Percentiles rank a stretch among this genome's conserved stretches.
Conservation (phyloP, 2,329 filamentous ascomycete species). For the Mollisia scopiformis region DNA sequence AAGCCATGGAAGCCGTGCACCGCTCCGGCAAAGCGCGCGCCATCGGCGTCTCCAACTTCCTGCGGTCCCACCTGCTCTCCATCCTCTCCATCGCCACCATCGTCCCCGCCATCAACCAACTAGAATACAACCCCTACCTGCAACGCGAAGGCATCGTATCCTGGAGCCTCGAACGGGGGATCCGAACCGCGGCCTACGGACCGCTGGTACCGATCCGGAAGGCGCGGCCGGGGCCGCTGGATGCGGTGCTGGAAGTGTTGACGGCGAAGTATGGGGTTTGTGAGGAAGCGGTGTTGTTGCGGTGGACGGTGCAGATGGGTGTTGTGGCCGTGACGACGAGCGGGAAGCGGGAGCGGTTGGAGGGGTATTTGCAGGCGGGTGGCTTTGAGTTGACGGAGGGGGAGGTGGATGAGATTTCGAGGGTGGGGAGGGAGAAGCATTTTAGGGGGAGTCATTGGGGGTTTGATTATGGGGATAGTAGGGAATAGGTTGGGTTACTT, state of each 20-base stretch:
- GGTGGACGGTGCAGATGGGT: conserved; percentile 61
- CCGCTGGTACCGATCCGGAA: conserved; percentile 53
- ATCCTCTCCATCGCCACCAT: conserved; percentile 52
- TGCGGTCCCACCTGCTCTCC: conserved; percentile 53
- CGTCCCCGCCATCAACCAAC: conserved; percentile 45
- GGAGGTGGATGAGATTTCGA: conserved; percentile 45
- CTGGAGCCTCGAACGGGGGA: conserved; percentile 50
- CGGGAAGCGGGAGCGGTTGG: conserved; percentile 56
- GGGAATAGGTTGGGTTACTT: too few relatives aligned
- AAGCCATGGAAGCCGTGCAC: conserved; percentile 63
- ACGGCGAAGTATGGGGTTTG: conserved; percentile 59
- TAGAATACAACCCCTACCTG: conserved; percentile 46
- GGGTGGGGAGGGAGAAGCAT: background rate
- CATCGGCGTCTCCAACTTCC: conserved; percentile 78
- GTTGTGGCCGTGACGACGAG: conserved; percentile 61
- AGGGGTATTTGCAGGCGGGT: conserved; percentile 46
- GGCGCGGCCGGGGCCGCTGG: conserved; percentile 53
- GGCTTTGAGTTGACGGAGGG: conserved; percentile 58
- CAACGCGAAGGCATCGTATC: background rate
- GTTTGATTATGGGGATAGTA: background rate
- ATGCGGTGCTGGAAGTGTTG: conserved; percentile 49
- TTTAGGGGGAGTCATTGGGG: background rate
- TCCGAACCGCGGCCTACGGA: conserved; percentile 55
- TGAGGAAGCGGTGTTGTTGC: conserved; percentile 54
- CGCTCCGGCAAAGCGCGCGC: conserved; percentile 63